Base-by-base conservation (phyloP, 2,329 filamentous ascomycete genomes). In the Alternaria ethzedia region DNA sequence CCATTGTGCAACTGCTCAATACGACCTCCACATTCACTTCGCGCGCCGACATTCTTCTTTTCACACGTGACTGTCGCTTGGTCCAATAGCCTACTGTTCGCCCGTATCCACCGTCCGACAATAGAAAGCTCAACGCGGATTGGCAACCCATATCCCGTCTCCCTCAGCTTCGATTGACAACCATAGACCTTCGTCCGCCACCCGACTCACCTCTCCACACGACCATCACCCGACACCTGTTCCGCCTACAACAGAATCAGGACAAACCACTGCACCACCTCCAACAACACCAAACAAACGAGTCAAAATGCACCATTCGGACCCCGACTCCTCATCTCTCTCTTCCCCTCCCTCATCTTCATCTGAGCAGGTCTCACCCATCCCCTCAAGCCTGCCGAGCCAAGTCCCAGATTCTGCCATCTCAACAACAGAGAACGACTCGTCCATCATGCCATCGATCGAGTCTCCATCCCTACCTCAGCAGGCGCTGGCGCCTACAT, bases 241-340 rank as follows among this genome's bases (percentile, higher is more conserved):
- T 26, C 51, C 54, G 17, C 26, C 47, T 20, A 15, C 36, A 54
- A 3, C 20, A 30, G 36, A 54, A 10, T 30, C 11, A 6, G 20
- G 15, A 9, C n/a, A 21, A 54, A n/a, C 12, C 30, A 20, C 15
- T 11, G 52, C 36, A 44, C 58, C 64, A 61, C 32, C 41, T n/a
- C 44, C 12, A 30, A 59, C 26, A 11, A 57, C 63, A 49, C 51
- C 66, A 57, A 57, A 51, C 21, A 58, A 49, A 21, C 51, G 30
- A 36, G 36, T 52, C 43, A 54, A 32, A 8, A 70, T 69, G 63
- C 56, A 62, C n/a, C 50, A 57, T 25, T 25, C 57, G 13, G 25
- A 41, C 21, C 17, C 25, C n/a, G 28, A 43, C 44, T 66, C 64
- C 17, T 68, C 67, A 17, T 57, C 70, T 10, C 57, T 70, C 8